phyloP scores from a whole-genome alignment of 2,329 filamentous ascomycete species.

The Pestalotiopsis sp. region DNA sequence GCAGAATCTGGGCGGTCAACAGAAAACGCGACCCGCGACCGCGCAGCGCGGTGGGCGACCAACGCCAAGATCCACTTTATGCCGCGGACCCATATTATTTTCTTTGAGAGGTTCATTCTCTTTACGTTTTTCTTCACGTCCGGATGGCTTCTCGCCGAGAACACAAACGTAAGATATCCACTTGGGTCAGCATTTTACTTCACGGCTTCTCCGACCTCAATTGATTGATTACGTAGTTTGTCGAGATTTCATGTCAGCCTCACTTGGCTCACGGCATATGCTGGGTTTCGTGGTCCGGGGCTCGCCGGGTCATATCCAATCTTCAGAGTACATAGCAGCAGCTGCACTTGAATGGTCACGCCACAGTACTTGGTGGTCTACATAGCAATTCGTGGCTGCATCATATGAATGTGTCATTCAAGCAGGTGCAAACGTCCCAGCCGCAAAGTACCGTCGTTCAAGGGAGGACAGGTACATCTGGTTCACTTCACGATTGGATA shows the following conservation, averaged over 20 bases:
- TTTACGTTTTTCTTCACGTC: not conserved
- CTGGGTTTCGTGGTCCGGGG: not conserved
- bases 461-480: too few species aligned
- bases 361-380: too few species aligned
- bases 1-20: not conserved
- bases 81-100: not conserved
- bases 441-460: too few species aligned
- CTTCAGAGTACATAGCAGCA: too few species aligned
- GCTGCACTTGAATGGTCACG: too few species aligned
- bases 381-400: too few species aligned
- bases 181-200: not conserved
- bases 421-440: too few species aligned
- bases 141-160: not conserved
- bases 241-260: not conserved
- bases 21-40: not conserved
- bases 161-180: not conserved
- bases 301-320: not conserved
- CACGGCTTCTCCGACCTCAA: not conserved
- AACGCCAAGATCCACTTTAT: not conserved
- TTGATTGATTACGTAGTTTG: not conserved
- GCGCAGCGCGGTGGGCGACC: not conserved
- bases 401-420: too few species aligned
- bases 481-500: too few species aligned
- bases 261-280: not conserved
- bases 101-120: not conserved